These are phyloP conservation scores for Hysterium pulicare DNA, from an alignment of 2,329 filamentous ascomycete species.

Conservation along the genomic window DNA sequence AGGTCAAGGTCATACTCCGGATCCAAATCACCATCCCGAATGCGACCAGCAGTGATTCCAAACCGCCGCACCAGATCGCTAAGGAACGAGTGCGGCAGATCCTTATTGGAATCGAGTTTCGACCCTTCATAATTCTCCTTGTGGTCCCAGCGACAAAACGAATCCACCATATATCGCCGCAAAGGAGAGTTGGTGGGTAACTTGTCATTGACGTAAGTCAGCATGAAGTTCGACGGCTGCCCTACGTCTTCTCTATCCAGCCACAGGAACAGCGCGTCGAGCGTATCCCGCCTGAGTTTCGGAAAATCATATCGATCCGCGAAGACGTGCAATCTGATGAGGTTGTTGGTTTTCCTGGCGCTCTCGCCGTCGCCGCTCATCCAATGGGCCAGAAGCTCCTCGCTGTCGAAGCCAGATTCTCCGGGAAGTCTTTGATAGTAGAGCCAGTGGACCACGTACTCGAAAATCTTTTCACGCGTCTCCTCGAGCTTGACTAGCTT, in stretches of 20 bases:
- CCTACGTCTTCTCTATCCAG: neutral
- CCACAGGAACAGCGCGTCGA: neutral
- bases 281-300: neutral
- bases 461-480: conserved; percentile 7
- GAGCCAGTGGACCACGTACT: conserved; percentile 3
- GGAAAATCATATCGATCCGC: conserved; percentile 3
- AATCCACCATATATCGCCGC: conserved; percentile 3
- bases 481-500: conserved; percentile 9
- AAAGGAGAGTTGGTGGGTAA: neutral
- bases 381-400: neutral
- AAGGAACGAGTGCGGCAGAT: neutral
- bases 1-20: conserved; percentile 1
- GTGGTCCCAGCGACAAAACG: neutral
- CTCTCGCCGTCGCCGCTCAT: neutral
- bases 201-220: neutral
- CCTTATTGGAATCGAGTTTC: neutral
- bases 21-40: neutral
- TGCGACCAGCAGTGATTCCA: neutral
- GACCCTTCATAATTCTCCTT: neutral
- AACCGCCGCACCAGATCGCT: neutral
- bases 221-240: neutral
- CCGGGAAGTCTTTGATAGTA: conserved; percentile 2
- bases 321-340: conserved; percentile 8
- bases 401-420: too few species aligned
- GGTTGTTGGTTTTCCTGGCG: neutral